Evolutionary conservation across 2,329 filamentous ascomycete genomes (phyloP).

Genomic region (Leptosphaerulina australis): DNA sequence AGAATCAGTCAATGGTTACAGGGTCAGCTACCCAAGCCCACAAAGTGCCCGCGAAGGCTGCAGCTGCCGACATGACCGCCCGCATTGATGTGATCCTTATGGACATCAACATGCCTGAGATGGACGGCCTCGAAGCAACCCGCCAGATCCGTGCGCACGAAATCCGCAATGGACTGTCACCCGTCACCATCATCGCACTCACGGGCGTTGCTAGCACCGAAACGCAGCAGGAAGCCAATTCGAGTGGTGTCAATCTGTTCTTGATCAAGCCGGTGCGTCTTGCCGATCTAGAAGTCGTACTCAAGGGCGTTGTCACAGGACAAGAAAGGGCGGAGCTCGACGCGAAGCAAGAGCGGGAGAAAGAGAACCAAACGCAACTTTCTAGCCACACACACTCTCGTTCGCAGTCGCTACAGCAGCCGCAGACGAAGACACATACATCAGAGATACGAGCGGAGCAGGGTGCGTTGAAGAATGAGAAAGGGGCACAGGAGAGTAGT

Average conservation of each 20-base stretch:
- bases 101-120: slow-evolving; percentile 49
- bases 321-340: slow-evolving; percentile 34
- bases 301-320: slow-evolving; percentile 43
- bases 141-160: slow-evolving; percentile 55
- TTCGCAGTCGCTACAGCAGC: slow-evolving; percentile 1
- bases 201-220: slow-evolving; percentile 60
- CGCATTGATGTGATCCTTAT: slow-evolving; percentile 43
- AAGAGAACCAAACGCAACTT: background rate
- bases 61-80: slow-evolving; percentile 3
- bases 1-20: slow-evolving; percentile 3
- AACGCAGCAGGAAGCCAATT: slow-evolving; percentile 58
- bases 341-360: slow-evolving; percentile 19
- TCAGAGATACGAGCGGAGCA: background rate
- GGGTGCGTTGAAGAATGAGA: background rate
- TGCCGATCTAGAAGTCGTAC: slow-evolving; percentile 51
- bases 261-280: slow-evolving; percentile 60
- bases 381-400: background rate
- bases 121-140: slow-evolving; percentile 51
- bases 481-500: background rate
- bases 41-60: slow-evolving; percentile 6
- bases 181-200: slow-evolving; percentile 58
- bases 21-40: slow-evolving; percentile 10
- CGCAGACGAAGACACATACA: background rate
- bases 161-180: slow-evolving; percentile 48
- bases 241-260: slow-evolving; percentile 61